These are phyloP conservation scores for Cryptomeria japonica DNA, from an alignment of 75 land plant genomes.

Conservation along the genomic window DNA sequence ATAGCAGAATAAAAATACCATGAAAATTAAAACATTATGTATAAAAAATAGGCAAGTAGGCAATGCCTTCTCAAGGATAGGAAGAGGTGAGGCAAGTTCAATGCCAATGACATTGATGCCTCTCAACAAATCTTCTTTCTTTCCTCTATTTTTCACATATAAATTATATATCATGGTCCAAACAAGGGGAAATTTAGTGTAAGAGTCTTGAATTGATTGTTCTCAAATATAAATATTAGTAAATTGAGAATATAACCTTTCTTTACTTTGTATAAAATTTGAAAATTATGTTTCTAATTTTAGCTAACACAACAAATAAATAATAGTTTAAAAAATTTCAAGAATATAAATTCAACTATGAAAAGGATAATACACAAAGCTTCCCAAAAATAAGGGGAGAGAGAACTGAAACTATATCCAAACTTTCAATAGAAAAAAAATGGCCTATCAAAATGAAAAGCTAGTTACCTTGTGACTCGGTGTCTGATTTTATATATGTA, in stretches of 20 bases:
- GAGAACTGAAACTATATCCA: no score
- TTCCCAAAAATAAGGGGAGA: no score
- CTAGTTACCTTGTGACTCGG: no score
- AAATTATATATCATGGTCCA: slow-evolving; percentile 31
- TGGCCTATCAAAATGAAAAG: no score
- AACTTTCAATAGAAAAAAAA: no score
- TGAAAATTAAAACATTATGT: background rate
- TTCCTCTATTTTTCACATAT: slow-evolving; percentile 43
- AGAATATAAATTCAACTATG: no score
- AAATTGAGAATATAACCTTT: background rate
- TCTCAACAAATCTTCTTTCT: slow-evolving; percentile 57
- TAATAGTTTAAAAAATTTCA: no score
- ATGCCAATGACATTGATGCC: slow-evolving; percentile 51
- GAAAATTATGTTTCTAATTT: background rate
- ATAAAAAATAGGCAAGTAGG: background rate
- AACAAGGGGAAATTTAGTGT: background rate
- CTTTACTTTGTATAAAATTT: background rate
- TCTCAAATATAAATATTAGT: background rate
- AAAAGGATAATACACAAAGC: no score
- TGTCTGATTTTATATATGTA: no score
- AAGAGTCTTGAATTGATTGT: background rate
- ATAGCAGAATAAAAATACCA: background rate
- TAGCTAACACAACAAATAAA: no score
- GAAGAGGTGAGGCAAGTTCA: slow-evolving; percentile 31
- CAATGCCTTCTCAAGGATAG: slow-evolving; percentile 58